These are phyloP conservation scores for Collybiopsis luxurians DNA, from an alignment of 768 basidiomycete species.

Conservation along the genomic window DNA sequence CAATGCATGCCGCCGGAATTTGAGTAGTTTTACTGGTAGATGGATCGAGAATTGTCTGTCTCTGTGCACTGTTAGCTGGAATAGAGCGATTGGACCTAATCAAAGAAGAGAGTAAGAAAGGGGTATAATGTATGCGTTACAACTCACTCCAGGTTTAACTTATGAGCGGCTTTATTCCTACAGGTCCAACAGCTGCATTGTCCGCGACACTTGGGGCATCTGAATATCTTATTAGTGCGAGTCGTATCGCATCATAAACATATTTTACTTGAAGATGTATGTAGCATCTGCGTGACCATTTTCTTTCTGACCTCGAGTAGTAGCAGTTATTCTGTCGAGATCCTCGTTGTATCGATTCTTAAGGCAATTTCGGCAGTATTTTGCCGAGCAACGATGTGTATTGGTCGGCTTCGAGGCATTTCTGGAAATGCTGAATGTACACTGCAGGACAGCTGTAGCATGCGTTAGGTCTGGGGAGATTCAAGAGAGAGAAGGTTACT, in stretches of 20 bases:
- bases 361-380: slow-evolving; percentile 66
- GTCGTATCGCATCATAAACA: neutral
- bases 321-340: slow-evolving; percentile 35
- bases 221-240: slow-evolving; percentile 21
- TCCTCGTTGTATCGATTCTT: slow-evolving; percentile 65
- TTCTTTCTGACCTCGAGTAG: slow-evolving; percentile 13
- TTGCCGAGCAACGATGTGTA: slow-evolving; percentile 47
- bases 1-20: too few relatives aligned
- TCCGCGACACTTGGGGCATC: slow-evolving; percentile 68
- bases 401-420: slow-evolving; percentile 15
- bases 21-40: too few relatives aligned
- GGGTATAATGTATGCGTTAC: neutral
- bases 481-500: slow-evolving; percentile 12
- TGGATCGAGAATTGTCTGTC: too few relatives aligned
- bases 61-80: too few relatives aligned
- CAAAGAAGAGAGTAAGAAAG: too few relatives aligned
- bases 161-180: slow-evolving; percentile 58
- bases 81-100: too few relatives aligned
- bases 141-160: neutral
- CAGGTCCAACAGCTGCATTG: slow-evolving; percentile 68
- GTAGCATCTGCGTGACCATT: slow-evolving; percentile 21
- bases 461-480: slow-evolving; percentile 1
- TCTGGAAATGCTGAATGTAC: slow-evolving; percentile 27
- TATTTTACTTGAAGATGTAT: slow-evolving; percentile 54
- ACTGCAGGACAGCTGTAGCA: slow-evolving; percentile 30